Conservation (phyloP, 1,284 basidiomycete genomes). For the Entoloma clypeatum region DNA sequence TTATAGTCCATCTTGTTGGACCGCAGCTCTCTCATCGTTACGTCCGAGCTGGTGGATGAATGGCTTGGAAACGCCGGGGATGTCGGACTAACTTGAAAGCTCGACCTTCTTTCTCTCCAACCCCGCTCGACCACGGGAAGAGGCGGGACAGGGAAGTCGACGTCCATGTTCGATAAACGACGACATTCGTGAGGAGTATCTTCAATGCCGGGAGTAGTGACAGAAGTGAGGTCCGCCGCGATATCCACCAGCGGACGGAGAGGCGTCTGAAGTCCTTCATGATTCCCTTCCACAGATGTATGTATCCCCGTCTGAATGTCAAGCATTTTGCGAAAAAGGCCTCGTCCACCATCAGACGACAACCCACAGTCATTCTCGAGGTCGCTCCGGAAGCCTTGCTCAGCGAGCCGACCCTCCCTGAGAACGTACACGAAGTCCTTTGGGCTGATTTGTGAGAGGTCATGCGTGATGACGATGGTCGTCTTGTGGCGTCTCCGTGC, state of each 20-base stretch:
- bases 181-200: constrained; percentile 20
- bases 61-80: constrained; percentile 40
- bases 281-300: too few species aligned
- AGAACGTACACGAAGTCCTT: constrained; percentile 93
- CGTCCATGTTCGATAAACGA: constrained; percentile 38
- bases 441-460: constrained; percentile 77
- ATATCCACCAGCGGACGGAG: constrained; percentile 59
- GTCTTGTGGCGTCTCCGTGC: constrained; percentile 80
- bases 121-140: constrained; percentile 19
- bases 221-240: constrained; percentile 57
- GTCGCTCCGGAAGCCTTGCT: constrained; percentile 78
- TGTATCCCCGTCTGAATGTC: constrained; percentile 31
- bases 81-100: constrained; percentile 61
- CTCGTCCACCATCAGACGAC: constrained; percentile 31
- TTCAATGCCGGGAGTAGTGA: constrained; percentile 1
- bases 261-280: constrained; percentile 25
- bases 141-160: constrained; percentile 15
- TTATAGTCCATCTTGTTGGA: constrained; percentile 18
- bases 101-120: constrained; percentile 37
- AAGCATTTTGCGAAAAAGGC: constrained; percentile 60
- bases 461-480: constrained; percentile 96
- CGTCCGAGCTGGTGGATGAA: constrained; percentile 12
- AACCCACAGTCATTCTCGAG: constrained; percentile 26
- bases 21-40: too few species aligned
- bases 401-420: constrained; percentile 75